Percentiles rank a stretch among this genome's conserved stretches.
phyloP scores from a whole-genome alignment of 169 alveolate genomes.

The Besnoitia besnoiti region DNA sequence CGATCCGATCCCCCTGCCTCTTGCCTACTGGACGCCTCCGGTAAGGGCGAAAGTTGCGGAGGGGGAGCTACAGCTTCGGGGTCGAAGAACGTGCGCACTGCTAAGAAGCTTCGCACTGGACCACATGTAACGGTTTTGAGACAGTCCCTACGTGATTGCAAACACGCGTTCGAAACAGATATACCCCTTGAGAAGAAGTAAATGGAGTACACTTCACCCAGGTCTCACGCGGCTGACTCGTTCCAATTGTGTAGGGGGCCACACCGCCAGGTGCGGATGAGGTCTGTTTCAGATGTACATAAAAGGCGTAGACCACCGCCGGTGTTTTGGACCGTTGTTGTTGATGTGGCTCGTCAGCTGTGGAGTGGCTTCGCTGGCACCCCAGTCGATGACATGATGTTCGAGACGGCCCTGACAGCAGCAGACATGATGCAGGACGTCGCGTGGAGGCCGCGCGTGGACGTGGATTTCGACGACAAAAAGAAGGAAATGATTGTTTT shows the following conservation, averaged over 20 bases:
- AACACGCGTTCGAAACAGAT: background rate
- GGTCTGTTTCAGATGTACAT: too few relatives aligned
- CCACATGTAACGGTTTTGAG: too few relatives aligned
- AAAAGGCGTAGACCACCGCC: too few relatives aligned
- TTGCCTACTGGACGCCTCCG: background rate
- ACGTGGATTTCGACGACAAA: constrained; percentile 9
- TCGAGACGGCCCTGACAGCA: background rate
- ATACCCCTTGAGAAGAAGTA: background rate
- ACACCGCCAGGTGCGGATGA: too few relatives aligned
- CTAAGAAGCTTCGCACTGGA: too few relatives aligned
- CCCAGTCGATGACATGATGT: background rate
- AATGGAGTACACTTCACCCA: too few relatives aligned
- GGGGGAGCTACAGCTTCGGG: too few relatives aligned
- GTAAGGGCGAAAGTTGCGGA: too few relatives aligned
- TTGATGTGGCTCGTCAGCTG: background rate
- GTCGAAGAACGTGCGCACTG: too few relatives aligned
- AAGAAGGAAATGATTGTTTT: background rate
- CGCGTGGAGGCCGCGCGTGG: background rate
- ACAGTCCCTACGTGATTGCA: background rate
- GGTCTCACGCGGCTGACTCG: too few relatives aligned
- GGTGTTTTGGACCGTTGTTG: too few relatives aligned
- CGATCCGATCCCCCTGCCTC: background rate
- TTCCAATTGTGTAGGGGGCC: too few relatives aligned
- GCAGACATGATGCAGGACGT: background rate
- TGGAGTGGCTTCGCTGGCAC: background rate